Conservation (phyloP, 441 rosid species). For the Pelargonium australe region DNA sequence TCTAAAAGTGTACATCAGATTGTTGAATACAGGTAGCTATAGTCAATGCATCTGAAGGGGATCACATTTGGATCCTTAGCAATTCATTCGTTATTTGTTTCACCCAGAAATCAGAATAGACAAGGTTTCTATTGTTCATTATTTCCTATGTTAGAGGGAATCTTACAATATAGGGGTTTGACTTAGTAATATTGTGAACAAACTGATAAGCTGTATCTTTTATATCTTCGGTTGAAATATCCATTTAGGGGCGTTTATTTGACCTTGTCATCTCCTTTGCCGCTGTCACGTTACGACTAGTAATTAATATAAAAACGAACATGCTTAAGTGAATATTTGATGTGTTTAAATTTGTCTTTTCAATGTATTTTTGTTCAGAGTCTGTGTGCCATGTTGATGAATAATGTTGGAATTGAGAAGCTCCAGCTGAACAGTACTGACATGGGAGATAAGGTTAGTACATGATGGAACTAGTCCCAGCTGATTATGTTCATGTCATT, state of each 20-base stretch:
- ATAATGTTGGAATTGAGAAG: constrained; percentile 63
- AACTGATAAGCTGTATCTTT: not conserved
- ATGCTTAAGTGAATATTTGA: not conserved
- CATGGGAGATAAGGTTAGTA: constrained; percentile 77
- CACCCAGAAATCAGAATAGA: no score
- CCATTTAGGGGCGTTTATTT: not conserved
- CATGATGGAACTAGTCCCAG: constrained; percentile 12
- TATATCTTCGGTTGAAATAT: not conserved
- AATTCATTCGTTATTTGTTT: no score
- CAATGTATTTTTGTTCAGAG: constrained; percentile 27
- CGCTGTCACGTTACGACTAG: not conserved
- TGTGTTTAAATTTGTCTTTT: constrained; percentile 1
- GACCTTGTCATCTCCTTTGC: not conserved
- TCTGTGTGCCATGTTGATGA: constrained; percentile 62
- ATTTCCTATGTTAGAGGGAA: not conserved
- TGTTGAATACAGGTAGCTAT: not conserved
- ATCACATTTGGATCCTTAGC: not conserved
- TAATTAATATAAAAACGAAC: not conserved
- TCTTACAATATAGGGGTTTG: not conserved
- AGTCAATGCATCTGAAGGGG: not conserved
- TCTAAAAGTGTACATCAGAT: not conserved
- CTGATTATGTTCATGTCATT: constrained; percentile 6
- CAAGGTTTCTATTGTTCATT: not conserved
- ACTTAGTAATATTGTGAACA: not conserved
- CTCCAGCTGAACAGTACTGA: constrained; percentile 78